Base-by-base conservation (phyloP, 495 filamentous ascomycete species). In the Massariosphaeria phaeospora region DNA sequence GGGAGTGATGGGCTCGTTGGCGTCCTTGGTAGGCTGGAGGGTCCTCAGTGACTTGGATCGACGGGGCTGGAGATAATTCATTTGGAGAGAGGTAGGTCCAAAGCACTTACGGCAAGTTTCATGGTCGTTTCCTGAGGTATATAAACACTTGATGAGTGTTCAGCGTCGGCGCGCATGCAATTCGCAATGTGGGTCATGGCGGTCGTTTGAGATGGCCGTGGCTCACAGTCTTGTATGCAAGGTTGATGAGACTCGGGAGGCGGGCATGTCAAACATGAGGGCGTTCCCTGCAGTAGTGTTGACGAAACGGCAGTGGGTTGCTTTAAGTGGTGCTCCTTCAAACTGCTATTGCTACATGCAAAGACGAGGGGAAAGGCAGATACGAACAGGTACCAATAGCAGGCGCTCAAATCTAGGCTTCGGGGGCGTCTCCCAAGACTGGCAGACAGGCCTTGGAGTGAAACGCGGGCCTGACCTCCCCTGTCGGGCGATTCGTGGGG, bases 141-240 rank as follows among this genome's bases (percentile, higher is more conserved):
- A 59, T 62, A 60, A 60, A 63, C 47, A 30, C 36, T 55, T 24
- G 40, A 52, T 15, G 55, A 27, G 44, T 61, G 48, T 24, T 57
- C 57, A 57, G 55, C 57, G 30, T 52, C 61, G 4, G 34, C 48
- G 29, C 64, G 61, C 52, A 66, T 61, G 58, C 64, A 66, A 62
- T 66, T 61, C 52, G 64, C 62, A 44, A 66, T 66, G 54, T 66
- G 64, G 61, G 61, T 62, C 64, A 66, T 66, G 51, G 59, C 55
- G 17, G 50, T 29, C 24, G 54, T 55, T 59, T 61, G 50, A 51
- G 33, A 39, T 44, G 41, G 44, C 52, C 24, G 43, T 56, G 57
- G 56, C 43, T 64, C 56, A 54, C 51, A 36, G 44, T 47, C 47
- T 35, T 45, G 47, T 47, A 30, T 48, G 57, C 61, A 55, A 61